Percentiles rank a stretch among this genome's conserved stretches.
phyloP scores from a whole-genome alignment of 2,329 filamentous ascomycete species.

The Pseudonectria buxi region DNA sequence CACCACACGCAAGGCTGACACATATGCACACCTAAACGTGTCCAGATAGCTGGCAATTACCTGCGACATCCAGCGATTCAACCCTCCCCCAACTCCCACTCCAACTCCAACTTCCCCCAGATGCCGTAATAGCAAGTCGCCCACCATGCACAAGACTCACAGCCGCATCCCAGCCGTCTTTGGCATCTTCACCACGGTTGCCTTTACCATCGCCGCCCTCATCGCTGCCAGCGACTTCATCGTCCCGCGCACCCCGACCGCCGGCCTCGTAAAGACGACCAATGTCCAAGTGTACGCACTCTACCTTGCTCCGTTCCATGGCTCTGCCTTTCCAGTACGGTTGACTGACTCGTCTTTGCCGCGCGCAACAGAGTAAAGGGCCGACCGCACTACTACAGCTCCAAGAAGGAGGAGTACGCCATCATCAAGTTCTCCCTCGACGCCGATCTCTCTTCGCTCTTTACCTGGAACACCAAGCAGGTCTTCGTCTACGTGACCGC shows the following conservation, averaged over 20 bases:
- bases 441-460: slow-evolving; percentile 83
- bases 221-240: slow-evolving; percentile 76
- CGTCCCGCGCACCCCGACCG: slow-evolving; percentile 59
- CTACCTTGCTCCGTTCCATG: neutral
- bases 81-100: slow-evolving; percentile 1
- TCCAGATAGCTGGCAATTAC: slow-evolving; percentile 5
- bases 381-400: slow-evolving; percentile 90
- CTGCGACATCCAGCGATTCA: slow-evolving; percentile 11
- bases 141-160: slow-evolving; percentile 77
- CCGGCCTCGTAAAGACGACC: slow-evolving; percentile 52
- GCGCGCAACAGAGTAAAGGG: slow-evolving; percentile 62
- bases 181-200: slow-evolving; percentile 95
- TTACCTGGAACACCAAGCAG: slow-evolving; percentile 99
- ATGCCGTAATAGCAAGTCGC: slow-evolving; percentile 13
- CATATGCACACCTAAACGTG: slow-evolving; percentile 15
- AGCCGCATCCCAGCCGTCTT: slow-evolving; percentile 88
- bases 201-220: slow-evolving; percentile 69
- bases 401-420: slow-evolving; percentile 92
- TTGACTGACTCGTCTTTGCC: slow-evolving; percentile 3
- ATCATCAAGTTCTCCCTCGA: slow-evolving; percentile 90
- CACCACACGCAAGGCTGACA: slow-evolving; percentile 14
- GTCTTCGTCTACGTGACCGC: slow-evolving; percentile 94
- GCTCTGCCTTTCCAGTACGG: slow-evolving; percentile 1
- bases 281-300: slow-evolving; percentile 76
- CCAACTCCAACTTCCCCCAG: slow-evolving; percentile 4